Evolutionary conservation across 208 protist genomes (phyloP).

Genomic region (Herpetomonas samuelpessoai): DNA sequence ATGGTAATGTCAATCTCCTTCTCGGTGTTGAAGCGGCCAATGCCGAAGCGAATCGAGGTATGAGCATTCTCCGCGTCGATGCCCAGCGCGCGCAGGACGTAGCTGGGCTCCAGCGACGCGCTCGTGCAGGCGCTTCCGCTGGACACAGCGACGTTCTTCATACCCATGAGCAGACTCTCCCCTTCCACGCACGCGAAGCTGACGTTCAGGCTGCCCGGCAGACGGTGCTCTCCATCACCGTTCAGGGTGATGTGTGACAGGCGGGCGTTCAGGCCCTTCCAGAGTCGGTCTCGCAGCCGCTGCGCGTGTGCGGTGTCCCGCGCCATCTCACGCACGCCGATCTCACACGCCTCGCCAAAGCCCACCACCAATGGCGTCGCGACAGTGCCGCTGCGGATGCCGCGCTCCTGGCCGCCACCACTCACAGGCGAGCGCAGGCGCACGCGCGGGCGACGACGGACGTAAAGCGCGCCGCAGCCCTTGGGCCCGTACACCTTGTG

Average conservation of each 20-base stretch:
- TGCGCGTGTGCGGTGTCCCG: slow-evolving; percentile 87
- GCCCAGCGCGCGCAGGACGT: slow-evolving; percentile 98
- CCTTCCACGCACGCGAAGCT: slow-evolving; percentile 99
- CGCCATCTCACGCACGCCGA: slow-evolving; percentile 94
- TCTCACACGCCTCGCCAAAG: slow-evolving; percentile 91
- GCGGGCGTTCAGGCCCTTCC: slow-evolving; percentile 76
- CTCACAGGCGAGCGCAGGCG: slow-evolving; percentile 96
- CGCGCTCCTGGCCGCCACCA: slow-evolving; percentile 99
- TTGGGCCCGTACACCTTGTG: slow-evolving; percentile 99
- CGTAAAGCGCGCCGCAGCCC: slow-evolving; percentile 88
- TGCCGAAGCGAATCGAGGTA: slow-evolving; percentile 99
- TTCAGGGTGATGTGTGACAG: slow-evolving; percentile 93
- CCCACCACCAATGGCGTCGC: slow-evolving; percentile 93
- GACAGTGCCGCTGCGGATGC: slow-evolving; percentile 95
- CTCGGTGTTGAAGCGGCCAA: slow-evolving; percentile 98
- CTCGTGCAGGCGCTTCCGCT: slow-evolving; percentile 99
- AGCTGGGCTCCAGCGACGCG: slow-evolving; percentile 98
- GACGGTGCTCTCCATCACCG: slow-evolving; percentile 90
- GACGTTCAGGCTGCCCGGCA: slow-evolving; percentile 97
- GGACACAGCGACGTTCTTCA: slow-evolving; percentile 96
- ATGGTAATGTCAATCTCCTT: slow-evolving; percentile 93
- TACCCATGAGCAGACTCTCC: slow-evolving; percentile 98
- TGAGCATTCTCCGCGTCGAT: slow-evolving; percentile 98
- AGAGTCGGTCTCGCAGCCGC: slow-evolving; percentile 82
- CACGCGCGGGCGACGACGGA: slow-evolving; percentile 94